Conservation (phyloP, 345 rosid species). For the Boechera divaricarpa region DNA sequence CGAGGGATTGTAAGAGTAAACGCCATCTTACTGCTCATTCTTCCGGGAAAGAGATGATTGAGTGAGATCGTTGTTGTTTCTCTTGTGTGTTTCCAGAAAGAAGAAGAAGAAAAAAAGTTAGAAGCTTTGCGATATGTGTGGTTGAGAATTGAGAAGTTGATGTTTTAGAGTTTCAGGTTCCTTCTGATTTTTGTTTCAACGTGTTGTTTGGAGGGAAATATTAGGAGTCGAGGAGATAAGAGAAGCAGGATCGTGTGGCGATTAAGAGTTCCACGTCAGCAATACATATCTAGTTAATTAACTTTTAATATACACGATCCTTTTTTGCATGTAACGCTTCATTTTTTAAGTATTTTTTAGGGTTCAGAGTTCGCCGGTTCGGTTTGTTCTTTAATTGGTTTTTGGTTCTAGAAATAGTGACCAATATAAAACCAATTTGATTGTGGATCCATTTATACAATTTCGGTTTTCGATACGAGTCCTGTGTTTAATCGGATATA, state of each 20-base stretch:
- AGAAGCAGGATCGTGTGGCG: conserved; percentile 23
- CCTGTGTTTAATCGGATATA: too few relatives aligned
- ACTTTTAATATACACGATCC: too few relatives aligned
- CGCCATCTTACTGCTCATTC: conserved; percentile 51
- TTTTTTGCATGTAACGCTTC: too few relatives aligned
- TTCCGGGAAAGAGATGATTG: background rate
- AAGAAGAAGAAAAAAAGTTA: background rate
- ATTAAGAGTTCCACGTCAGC: conserved; percentile 34
- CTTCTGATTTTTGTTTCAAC: background rate
- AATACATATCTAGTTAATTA: conserved; percentile 10
- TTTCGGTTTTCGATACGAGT: too few relatives aligned
- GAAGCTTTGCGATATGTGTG: conserved; percentile 25
- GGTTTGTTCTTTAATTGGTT: too few relatives aligned
- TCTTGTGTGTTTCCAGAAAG: background rate
- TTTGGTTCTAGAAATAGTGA: too few relatives aligned
- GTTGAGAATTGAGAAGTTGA: conserved; percentile 31
- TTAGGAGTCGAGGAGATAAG: conserved; percentile 26
- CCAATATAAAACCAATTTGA: too few relatives aligned
- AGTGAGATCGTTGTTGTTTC: background rate
- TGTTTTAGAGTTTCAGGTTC: conserved; percentile 26
- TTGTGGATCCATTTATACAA: too few relatives aligned
- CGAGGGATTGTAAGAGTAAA: conserved; percentile 67
- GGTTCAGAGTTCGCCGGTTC: too few relatives aligned
- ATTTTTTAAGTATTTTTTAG: too few relatives aligned
- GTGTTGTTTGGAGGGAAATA: conserved; percentile 30